Evolutionary conservation across 1,139 yeast species (phyloP).

Genomic region (Pichia cactophila): DNA sequence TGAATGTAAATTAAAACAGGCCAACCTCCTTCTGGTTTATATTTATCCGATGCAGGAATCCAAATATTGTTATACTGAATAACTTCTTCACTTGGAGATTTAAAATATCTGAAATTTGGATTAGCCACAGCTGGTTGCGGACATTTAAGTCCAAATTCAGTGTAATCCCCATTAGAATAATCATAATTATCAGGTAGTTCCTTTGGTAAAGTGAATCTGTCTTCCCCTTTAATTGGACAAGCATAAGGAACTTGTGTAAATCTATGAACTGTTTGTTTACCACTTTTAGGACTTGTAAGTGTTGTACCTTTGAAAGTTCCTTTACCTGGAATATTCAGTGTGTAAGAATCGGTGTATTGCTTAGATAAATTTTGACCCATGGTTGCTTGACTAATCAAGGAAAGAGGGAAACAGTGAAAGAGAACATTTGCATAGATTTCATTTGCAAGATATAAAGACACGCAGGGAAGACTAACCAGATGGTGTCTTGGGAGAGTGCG

Average conservation of each 20-base stretch:
- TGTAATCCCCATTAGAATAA: conserved; percentile 30
- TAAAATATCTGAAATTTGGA: conserved; percentile 22
- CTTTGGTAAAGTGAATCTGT: conserved; percentile 16
- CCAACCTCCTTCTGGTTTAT: conserved; percentile 32
- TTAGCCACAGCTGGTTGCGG: conserved; percentile 31
- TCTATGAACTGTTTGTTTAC: conserved; percentile 11
- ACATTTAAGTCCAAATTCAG: conserved; percentile 28
- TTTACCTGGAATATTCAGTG: conserved; percentile 12
- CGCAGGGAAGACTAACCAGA: too few species aligned
- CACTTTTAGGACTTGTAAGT: conserved; percentile 10
- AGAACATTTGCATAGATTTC: not conserved
- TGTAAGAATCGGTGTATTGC: conserved; percentile 9
- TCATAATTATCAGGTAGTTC: conserved; percentile 28
- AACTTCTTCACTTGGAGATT: conserved; percentile 28
- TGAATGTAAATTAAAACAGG: conserved; percentile 35
- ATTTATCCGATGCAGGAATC: conserved; percentile 31
- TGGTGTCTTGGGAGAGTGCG: not conserved
- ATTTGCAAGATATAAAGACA: not conserved
- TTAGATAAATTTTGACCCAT: conserved; percentile 21
- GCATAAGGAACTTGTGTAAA: conserved; percentile 19
- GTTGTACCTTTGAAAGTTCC: conserved; percentile 15
- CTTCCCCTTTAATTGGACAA: conserved; percentile 12
- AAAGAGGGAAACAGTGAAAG: not conserved
- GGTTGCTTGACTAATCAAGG: conserved; percentile 3
- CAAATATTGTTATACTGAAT: conserved; percentile 34